phyloP scores from a whole-genome alignment of 2,329 filamentous ascomycete species.

The Trichophyton equinum region DNA sequence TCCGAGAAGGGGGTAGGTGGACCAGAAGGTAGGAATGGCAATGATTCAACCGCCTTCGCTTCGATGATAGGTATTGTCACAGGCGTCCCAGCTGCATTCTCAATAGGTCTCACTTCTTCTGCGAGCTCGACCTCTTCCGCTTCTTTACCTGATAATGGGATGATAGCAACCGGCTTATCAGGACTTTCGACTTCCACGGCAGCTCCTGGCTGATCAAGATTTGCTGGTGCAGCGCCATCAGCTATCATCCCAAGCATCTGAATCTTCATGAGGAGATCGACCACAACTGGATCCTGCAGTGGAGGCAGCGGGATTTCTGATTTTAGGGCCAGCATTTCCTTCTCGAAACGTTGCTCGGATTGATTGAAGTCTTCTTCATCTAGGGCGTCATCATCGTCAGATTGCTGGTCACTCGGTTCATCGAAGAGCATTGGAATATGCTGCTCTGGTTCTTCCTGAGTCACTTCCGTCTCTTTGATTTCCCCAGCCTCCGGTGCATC shows the following conservation, averaged over 20 bases:
- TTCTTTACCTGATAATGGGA: conserved; percentile 17
- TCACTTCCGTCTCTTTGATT: conserved; percentile 9
- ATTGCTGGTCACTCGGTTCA: conserved; percentile 30
- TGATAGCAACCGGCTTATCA: conserved; percentile 11
- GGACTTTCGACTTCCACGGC: conserved; percentile 14
- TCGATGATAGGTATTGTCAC: conserved; percentile 11
- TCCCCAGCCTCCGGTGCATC: background rate
- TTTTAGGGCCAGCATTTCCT: conserved; percentile 32
- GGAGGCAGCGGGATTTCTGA: conserved; percentile 32
- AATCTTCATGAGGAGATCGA: conserved; percentile 31
- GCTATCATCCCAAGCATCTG: conserved; percentile 34
- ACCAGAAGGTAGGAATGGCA: conserved; percentile 35
- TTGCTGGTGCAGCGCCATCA: conserved; percentile 22
- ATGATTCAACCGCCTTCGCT: conserved; percentile 29
- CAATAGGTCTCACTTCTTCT: background rate
- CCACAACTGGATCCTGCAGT: conserved; percentile 31
- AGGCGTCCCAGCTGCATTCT: background rate
- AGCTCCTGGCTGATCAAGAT: conserved; percentile 17
- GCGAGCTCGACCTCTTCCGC: conserved; percentile 15
- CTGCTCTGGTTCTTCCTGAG: conserved; percentile 8
- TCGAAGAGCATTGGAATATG: conserved; percentile 21
- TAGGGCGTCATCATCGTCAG: conserved; percentile 35
- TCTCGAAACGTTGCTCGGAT: conserved; percentile 34
- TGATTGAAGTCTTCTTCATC: conserved; percentile 37
- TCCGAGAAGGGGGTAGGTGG: conserved; percentile 35